Conservation (phyloP, 495 filamentous ascomycete genomes). For the Thozetella sp. region DNA sequence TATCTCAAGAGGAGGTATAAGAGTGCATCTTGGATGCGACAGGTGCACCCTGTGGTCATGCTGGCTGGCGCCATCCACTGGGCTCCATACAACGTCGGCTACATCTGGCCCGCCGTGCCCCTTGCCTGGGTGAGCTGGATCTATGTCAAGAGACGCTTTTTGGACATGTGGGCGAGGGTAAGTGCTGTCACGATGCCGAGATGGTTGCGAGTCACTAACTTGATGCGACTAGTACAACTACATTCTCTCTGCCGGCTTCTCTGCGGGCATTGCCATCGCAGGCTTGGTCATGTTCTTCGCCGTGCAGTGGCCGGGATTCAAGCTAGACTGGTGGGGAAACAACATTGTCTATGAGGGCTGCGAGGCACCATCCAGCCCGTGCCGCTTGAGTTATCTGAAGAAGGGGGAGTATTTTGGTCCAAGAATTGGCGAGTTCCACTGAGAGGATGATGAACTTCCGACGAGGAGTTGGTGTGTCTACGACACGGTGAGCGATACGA, state of each 20-base stretch:
- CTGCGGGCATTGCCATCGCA: slow-evolving; percentile 31
- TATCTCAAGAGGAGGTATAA: slow-evolving; percentile 18
- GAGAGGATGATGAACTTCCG: background rate
- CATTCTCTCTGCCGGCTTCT: slow-evolving; percentile 33
- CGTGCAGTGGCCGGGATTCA: slow-evolving; percentile 22
- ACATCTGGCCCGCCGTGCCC: slow-evolving; percentile 30
- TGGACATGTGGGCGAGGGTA: slow-evolving; percentile 10
- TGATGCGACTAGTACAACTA: slow-evolving; percentile 25
- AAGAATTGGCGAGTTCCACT: slow-evolving; percentile 29
- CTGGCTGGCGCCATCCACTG: slow-evolving; percentile 30
- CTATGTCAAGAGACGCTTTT: slow-evolving; percentile 32
- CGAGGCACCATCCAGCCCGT: slow-evolving; percentile 19
- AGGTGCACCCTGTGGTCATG: slow-evolving; percentile 34
- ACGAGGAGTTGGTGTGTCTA: too few relatives aligned
- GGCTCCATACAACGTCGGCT: slow-evolving; percentile 36
- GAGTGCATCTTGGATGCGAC: slow-evolving; percentile 25
- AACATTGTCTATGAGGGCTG: slow-evolving; percentile 26
- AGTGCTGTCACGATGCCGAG: background rate
- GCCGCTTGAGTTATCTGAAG: slow-evolving; percentile 19
- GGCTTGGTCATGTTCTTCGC: slow-evolving; percentile 39
- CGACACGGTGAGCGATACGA: too few relatives aligned
- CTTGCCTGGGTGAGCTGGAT: slow-evolving; percentile 37
- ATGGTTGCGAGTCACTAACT: background rate
- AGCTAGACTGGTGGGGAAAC: slow-evolving; percentile 39
- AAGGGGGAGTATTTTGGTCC: slow-evolving; percentile 37